Evolutionary conservation across 768 basidiomycete species (phyloP), one percentile per base, ranked within the genome.

Genomic region (Russula foetens): DNA sequence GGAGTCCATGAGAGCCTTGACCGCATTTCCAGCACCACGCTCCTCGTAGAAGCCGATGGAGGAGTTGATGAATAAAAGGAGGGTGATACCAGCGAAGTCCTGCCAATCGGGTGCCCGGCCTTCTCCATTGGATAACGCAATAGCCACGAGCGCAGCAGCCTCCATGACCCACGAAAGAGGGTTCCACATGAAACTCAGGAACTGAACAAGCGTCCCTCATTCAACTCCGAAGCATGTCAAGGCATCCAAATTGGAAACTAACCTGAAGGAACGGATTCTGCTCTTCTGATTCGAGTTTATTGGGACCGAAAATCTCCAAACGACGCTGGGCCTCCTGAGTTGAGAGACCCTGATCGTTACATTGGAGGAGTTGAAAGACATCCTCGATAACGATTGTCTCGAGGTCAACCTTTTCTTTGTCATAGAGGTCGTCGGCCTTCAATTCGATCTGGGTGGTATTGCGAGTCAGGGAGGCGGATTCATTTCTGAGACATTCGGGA

Each of bases 131-230:
- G 96, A 97, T 31, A 98, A 84, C 44, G 84, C 93, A 72, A 98
- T 98, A 50, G 96, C 95, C 66, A 94, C 92, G 31, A 93, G 80
- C 8, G 92, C 90, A 41, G 94, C 94, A 63, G 88, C 93, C 75
- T 98, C 96, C 96, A 98, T 98, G 75, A 98, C 96, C 96, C 96
- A 98, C 35, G 96, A 98, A 14, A 98, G 80, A 46, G 96, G 96
- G 77, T 98, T 98, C 96, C 96, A 98, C 96, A 98, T 98, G 83
- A 98, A 98, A 72, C 86, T 85, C 67, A 93, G 76, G 75, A 95
- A 93, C 90, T 91, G 49, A 31, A 60, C 21, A 46, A 33, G 28
- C n/a, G 6, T 11, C 24, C 9, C 45, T 29, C 0, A 11, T 29
- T 29, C 28, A 48, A 35, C 41, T 48, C 1, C 17, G 24, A 29